Evolutionary conservation across 768 basidiomycete species (phyloP), one percentile per base, ranked within the genome.

Genomic region (Multifurca ochricompacta): DNA sequence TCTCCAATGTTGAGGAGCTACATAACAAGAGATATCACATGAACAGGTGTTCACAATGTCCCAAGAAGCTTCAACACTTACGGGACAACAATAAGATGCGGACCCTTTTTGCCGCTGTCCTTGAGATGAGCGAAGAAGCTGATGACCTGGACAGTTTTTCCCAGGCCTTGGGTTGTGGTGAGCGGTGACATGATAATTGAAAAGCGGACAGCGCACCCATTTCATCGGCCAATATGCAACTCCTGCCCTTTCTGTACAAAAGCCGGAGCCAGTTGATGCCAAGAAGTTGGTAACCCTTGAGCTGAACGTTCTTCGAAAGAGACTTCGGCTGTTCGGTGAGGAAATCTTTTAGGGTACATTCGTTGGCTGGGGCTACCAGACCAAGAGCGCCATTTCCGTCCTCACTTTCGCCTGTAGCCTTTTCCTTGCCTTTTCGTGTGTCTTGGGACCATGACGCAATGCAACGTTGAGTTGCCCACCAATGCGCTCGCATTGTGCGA

Each of bases 141-240:
- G 67, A 99, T 99, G 51, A 99, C 96, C 71, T 99, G 96, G 35
- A 95, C 88, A 2, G 96, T 99, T 76, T 99, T 99, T 25, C 96
- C 96, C 59, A 99, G 83, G 64, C 95, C 95, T 96, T 50, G 43
- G 27, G 28, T 28, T 37, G 45, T 43, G 25, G 51, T 49, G 18
- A 54, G 31, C 31, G 16, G 36, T 51, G 21, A 28, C 55, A 63
- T 28, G 60, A 13, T 51, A 31, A 52, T 52, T 23, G 31, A 47
- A 35, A 43, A 48, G 39, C 25, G 59, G 37, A 23, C 28, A 43
- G 76, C 80, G 63, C 69, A 90, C 95, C 95, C 96, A 99, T 99
- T 69, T 99, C 96, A 69, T 99, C 96, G 2, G 96, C 96, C 39
- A 99, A 78, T 65, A 99, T 98, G 68, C 95, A 97, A 59, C 91